Percentiles rank a stretch among this genome's conserved stretches.
Evolutionary conservation across 1,139 yeast genomes (phyloP).

Genomic region (Lodderomyces theae): DNA sequence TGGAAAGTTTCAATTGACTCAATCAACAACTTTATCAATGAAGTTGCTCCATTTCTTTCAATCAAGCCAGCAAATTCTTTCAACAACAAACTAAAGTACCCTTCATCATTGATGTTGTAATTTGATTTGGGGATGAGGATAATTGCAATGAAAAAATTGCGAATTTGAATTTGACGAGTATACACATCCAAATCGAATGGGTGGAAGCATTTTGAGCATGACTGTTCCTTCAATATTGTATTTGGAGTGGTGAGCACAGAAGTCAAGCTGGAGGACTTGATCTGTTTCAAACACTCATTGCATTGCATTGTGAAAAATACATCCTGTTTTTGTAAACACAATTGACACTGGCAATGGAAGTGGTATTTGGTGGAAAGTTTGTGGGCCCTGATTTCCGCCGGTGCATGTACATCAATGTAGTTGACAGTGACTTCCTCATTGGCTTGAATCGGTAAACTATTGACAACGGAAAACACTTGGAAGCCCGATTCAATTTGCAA

Average conservation of each 20-base stretch:
- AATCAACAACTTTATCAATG: conserved; percentile 7
- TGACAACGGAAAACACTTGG: conserved; percentile 10
- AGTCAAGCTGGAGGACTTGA: conserved; percentile 12
- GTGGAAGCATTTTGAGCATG: conserved; percentile 10
- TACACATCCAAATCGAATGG: conserved; percentile 9
- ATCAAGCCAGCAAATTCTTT: conserved; percentile 9
- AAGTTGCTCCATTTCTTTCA: conserved; percentile 6
- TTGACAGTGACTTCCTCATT: conserved; percentile 28
- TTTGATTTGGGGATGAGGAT: conserved; percentile 5
- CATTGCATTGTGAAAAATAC: conserved; percentile 22
- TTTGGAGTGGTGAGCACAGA: conserved; percentile 10
- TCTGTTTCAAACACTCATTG: conserved; percentile 15
- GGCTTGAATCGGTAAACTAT: conserved; percentile 19
- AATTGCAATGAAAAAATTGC: conserved; percentile 13
- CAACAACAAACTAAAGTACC: conserved; percentile 6
- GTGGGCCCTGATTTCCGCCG: conserved; percentile 10
- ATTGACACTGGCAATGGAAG: conserved; percentile 31
- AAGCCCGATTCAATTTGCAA: conserved; percentile 16
- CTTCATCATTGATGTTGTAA: conserved; percentile 9
- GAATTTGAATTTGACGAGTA: conserved; percentile 9
- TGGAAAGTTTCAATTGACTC: conserved; percentile 7
- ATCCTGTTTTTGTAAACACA: conserved; percentile 23
- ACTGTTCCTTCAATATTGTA: conserved; percentile 9
- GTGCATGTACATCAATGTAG: conserved; percentile 19
- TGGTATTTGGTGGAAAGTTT: conserved; percentile 18